A percentile compares a stretch with the other conserved stretches of the same genome.
phyloP scores from a whole-genome alignment of 805 yeast species.

The Nakazawaea pomicola region DNA sequence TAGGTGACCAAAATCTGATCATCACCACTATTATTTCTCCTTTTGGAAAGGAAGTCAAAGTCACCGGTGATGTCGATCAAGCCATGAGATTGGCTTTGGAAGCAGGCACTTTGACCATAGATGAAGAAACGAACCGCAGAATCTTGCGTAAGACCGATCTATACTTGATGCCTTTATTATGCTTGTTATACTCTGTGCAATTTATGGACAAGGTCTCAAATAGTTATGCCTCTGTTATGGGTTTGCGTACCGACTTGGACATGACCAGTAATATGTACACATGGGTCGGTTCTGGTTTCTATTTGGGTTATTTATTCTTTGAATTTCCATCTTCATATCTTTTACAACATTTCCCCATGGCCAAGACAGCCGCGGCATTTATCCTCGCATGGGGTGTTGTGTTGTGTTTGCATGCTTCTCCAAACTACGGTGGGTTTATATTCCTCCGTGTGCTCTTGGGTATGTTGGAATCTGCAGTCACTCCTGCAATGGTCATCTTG shows the following conservation, averaged over 20 bases:
- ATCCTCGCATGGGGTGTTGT: slow-evolving; percentile 32
- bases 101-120: slow-evolving; percentile 25
- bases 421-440: slow-evolving; percentile 38
- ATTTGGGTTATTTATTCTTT: slow-evolving; percentile 28
- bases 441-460: slow-evolving; percentile 43
- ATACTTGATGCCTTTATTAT: slow-evolving; percentile 44
- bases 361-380: slow-evolving; percentile 27
- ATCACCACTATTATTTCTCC: slow-evolving; percentile 17
- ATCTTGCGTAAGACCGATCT: slow-evolving; percentile 42
- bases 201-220: slow-evolving; percentile 52
- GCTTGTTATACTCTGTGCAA: slow-evolving; percentile 43
- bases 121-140: slow-evolving; percentile 14
- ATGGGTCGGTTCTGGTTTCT: slow-evolving; percentile 31
- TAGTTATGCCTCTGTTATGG: slow-evolving; percentile 35
- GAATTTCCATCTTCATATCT: slow-evolving; percentile 34
- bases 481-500: slow-evolving; percentile 49
- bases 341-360: slow-evolving; percentile 31
- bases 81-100: slow-evolving; percentile 39
- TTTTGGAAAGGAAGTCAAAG: slow-evolving; percentile 12
- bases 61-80: slow-evolving; percentile 37
- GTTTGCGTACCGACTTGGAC: slow-evolving; percentile 31
- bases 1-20: slow-evolving; percentile 14
- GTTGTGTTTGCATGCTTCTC: slow-evolving; percentile 25
- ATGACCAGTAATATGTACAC: slow-evolving; percentile 30
- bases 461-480: slow-evolving; percentile 42